phyloP scores from a whole-genome alignment of 441 rosid genomes.

The Hura crepitans region DNA sequence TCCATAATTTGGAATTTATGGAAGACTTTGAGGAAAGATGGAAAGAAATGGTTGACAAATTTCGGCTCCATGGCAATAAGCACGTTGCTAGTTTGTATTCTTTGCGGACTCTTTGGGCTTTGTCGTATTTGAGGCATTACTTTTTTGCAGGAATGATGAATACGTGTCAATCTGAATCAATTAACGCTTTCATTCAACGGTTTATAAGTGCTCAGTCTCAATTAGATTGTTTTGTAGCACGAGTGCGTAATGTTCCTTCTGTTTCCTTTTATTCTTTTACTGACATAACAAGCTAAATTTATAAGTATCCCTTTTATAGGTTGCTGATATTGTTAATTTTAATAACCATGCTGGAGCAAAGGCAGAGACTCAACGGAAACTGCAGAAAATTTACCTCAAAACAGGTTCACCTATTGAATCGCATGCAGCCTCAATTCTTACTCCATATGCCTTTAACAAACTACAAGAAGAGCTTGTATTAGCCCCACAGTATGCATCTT shows the following conservation, averaged over 20 bases:
- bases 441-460: constrained; percentile 49
- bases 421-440: constrained; percentile 49
- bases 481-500: constrained; percentile 61
- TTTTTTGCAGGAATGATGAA: constrained; percentile 26
- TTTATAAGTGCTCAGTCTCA: constrained; percentile 45
- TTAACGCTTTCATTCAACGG: constrained; percentile 23
- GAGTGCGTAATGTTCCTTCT: constrained; percentile 25
- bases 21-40: constrained; percentile 30
- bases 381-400: constrained; percentile 41
- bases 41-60: constrained; percentile 26
- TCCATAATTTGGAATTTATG: constrained; percentile 23
- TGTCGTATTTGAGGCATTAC: constrained; percentile 22
- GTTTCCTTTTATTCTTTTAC: constrained; percentile 12
- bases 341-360: constrained; percentile 35
- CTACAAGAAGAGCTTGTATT: constrained; percentile 57
- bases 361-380: constrained; percentile 38
- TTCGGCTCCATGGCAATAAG: constrained; percentile 27
- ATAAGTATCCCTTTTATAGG: constrained; percentile 28
- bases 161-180: constrained; percentile 18
- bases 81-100: constrained; percentile 23
- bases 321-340: constrained; percentile 38
- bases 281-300: neutral
- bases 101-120: constrained; percentile 26
- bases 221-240: constrained; percentile 42
- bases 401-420: constrained; percentile 66